These are phyloP conservation scores for Ustilago tritici DNA, from an alignment of 1,284 basidiomycete genomes.

Conservation along the genomic window DNA sequence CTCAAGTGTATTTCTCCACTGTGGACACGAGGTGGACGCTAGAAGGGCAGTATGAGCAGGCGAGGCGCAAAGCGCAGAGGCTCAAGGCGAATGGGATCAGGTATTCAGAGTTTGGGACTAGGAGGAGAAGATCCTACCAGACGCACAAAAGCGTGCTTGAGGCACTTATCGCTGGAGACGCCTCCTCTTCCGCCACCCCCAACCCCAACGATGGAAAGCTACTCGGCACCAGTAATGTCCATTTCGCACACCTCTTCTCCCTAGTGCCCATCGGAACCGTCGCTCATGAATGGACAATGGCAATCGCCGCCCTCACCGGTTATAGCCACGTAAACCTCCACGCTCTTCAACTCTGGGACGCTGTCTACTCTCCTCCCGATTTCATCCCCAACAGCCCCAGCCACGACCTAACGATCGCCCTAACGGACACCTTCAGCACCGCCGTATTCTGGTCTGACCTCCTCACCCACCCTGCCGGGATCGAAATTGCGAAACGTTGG, in stretches of 20 bases:
- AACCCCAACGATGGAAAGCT: conserved; percentile 73
- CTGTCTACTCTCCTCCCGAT: conserved; percentile 64
- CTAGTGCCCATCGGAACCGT: conserved; percentile 65
- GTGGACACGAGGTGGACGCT: conserved; percentile 86
- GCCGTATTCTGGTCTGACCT: conserved; percentile 67
- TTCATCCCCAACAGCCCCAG: conserved; percentile 56
- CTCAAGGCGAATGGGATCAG: conserved; percentile 80
- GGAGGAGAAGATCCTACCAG: conserved; percentile 83
- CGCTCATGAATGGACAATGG: conserved; percentile 70
- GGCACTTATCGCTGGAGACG: conserved; percentile 77
- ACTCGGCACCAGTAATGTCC: conserved; percentile 71
- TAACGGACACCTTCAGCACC: conserved; percentile 68
- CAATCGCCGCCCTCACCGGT: conserved; percentile 60
- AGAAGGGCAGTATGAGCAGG: conserved; percentile 81
- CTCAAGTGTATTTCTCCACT: conserved; percentile 79
- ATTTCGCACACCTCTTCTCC: conserved; percentile 58
- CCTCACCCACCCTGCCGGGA: conserved; percentile 43
- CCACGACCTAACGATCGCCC: conserved; percentile 67
- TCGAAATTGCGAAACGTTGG: conserved; percentile 63
- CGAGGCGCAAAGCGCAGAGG: conserved; percentile 76
- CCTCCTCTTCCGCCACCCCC: conserved; percentile 5
- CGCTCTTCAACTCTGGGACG: conserved; percentile 65
- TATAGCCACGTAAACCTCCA: conserved; percentile 60
- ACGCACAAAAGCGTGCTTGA: conserved; percentile 84
- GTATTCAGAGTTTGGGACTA: conserved; percentile 93